Base-by-base conservation (phyloP, 192 early-diverging fungal genomes). In the Coemansia sp. region DNA sequence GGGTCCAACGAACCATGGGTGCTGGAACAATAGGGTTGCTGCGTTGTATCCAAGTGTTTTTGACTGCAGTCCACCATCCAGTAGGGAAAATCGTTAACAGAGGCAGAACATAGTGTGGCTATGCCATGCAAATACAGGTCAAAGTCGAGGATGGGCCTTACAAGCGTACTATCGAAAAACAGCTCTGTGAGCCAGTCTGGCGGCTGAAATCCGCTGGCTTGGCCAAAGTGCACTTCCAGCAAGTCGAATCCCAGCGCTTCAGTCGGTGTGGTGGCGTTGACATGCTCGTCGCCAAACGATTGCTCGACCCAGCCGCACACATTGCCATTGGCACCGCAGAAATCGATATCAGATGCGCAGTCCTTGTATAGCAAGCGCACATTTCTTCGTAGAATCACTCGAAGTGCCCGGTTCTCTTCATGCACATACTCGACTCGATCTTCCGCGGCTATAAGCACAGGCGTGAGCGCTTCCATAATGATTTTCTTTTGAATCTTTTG, bases 91-190 rank as follows among this genome's bases (percentile, higher is more conserved):
- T 57, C 58, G 19, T 39, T 23, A 39, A 66, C 70, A 11, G 14
- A 61, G 21, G 19, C 36, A 6, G 67, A 23, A 21, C 68, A 25
- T 29, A 76, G 50, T 2, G 65, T 55, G 19, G 80, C 75, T 9
- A 77, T 70, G 5, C 67, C 72, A 36, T 82, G 80, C 11, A 75
- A 25, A 37, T 82, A 82, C 37, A 75, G n/a, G 29, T 82, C 75
- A 72, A 82, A 82, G 44, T 82, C 80, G 8, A 82, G 68, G 8
- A 82, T 76, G 3, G 80, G 75, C 9, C 70, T 75, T 19, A 77
- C 72, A 19, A 75, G 62, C 6, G 44, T 21, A 60, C 69, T 69
- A 5, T 77, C 80, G 44, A 82, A 82, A 58, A 82, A 77, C 50
- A 82, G 51, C 14, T 74, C 66, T 2, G 72, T 69, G 10, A 82